Percentiles rank a stretch among this genome's conserved stretches.
Evolutionary conservation across 148 eudicot species (phyloP).

Genomic region (Suaeda aralocaspica): DNA sequence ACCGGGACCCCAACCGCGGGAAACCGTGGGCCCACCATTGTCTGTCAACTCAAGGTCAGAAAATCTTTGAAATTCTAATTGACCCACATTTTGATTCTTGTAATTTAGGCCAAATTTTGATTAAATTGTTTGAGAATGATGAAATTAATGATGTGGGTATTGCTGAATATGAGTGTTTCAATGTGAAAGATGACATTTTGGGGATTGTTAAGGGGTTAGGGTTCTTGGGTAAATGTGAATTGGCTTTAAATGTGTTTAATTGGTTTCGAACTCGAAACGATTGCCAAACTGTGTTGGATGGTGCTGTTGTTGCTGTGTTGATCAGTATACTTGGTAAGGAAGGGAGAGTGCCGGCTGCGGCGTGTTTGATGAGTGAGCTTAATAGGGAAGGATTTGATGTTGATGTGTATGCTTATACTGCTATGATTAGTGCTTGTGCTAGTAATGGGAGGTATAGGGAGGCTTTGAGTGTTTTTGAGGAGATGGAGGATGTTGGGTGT

Average conservation of each 20-base stretch:
- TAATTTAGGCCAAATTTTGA: conserved; percentile 36
- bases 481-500: conserved; percentile 87
- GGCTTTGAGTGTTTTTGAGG: conserved; percentile 57
- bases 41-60: conserved; percentile 66
- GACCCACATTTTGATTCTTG: conserved; percentile 38
- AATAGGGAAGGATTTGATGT: conserved; percentile 55
- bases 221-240: conserved; percentile 51
- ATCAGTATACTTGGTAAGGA: conserved; percentile 68
- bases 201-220: conserved; percentile 74
- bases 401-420: conserved; percentile 81
- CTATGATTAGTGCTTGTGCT: conserved; percentile 66
- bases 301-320: conserved; percentile 66
- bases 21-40: conserved; percentile 68
- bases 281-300: conserved; percentile 36
- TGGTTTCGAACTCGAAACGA: conserved; percentile 48
- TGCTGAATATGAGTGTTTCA: conserved; percentile 22
- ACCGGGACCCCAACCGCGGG: conserved; percentile 66
- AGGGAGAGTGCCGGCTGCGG: conserved; percentile 57
- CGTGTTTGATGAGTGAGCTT: conserved; percentile 48
- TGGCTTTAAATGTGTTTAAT: conserved; percentile 57
- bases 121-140: conserved; percentile 22
- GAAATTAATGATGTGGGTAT: conserved; percentile 12
- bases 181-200: conserved; percentile 49
- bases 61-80: conserved; percentile 40
- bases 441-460: conserved; percentile 75